Percentiles rank a stretch among this genome's conserved stretches.
Conservation (phyloP, 2,329 filamentous ascomycete species). For the Beauveria scarabaeidicola region DNA sequence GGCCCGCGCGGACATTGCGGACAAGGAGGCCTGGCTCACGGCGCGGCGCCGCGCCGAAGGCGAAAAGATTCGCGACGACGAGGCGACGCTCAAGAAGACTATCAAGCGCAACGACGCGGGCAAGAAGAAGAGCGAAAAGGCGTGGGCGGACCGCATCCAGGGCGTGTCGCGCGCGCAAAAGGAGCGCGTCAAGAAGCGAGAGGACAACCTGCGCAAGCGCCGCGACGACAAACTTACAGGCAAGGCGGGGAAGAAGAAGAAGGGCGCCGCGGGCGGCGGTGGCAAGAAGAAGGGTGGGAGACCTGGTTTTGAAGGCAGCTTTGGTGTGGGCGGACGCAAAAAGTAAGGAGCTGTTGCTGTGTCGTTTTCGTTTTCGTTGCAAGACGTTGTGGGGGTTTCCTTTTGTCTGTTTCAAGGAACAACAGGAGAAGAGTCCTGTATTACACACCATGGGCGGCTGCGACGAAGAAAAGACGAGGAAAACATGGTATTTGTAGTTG, state of each 20-base stretch:
- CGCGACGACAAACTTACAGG: conserved; percentile 61
- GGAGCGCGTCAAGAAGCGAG: conserved; percentile 72
- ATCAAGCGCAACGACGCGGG: conserved; percentile 84
- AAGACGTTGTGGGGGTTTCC: too few relatives aligned
- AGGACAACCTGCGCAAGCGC: conserved; percentile 67
- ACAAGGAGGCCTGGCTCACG: conserved; percentile 91
- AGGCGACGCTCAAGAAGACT: conserved; percentile 81
- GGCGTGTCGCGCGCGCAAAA: conserved; percentile 69
- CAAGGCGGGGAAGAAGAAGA: conserved; percentile 52
- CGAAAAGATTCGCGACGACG: conserved; percentile 81
- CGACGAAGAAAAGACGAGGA: neutral
- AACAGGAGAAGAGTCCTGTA: neutral
- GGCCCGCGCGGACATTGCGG: conserved; percentile 78
- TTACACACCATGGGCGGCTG: neutral
- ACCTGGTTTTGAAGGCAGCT: conserved; percentile 62
- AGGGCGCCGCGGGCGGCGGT: conserved; percentile 19
- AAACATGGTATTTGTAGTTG: neutral
- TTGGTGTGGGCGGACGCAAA: conserved; percentile 47
- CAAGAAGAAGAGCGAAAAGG: conserved; percentile 86
- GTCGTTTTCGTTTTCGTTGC: neutral
- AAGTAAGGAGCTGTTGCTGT: conserved; percentile 18
- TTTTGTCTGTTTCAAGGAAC: neutral
- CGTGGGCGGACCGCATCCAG: conserved; percentile 68
- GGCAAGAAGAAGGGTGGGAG: conserved; percentile 42
- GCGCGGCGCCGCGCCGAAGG: conserved; percentile 84